Evolutionary conservation across 1,139 yeast species (phyloP), one percentile per base, ranked within the genome.

Genomic region (Blastobotrys indianensis): DNA sequence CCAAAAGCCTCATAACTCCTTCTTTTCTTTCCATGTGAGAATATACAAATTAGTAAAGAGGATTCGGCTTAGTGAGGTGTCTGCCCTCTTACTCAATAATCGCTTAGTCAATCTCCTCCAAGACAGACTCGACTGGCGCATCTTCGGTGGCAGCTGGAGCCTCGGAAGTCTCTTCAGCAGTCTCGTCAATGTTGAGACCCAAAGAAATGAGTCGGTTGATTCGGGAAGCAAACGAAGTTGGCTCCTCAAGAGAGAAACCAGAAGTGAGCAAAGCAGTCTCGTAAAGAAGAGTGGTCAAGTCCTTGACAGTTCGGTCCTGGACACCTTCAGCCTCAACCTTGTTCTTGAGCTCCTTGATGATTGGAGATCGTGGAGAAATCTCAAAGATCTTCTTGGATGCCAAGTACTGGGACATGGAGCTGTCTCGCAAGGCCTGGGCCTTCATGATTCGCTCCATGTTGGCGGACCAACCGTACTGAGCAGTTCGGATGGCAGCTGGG

Each of bases 391-490:
- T 92, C 88, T 94, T 94, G 50, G 98, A 92, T 41, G 98, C 85
- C 99, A 92, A 94, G 94, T 92, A 92, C 54, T 96, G 82, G 44
- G 97, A 88, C 98, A 94, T 92, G 62, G 95, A 81, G 62, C 95
- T 85, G 73, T 92, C 98, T 78, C 98, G 90, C 65, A 92, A 80
- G 63, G 99, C 98, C 79, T 92, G 99, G 55, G 98, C 98, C 80
- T 92, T 92, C 99, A 92, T 94, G 79, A 92, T 92, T 84, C 98
- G 92, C 79, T 92, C 99, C 98, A 94, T 94, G 80, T 92, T 92
- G 65, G 99, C 99, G 61, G 98, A 92, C 99, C 99, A 92, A 70
- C 99, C 98, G 72, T 92, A 92, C 78, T 92, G 98, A 63, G 97
- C 97, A 61, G 98, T 92, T 81, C 97, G 88, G 69, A 92, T 90